These are phyloP conservation scores for Ballota nigra DNA, from an alignment of 257 asterid species.

Conservation along the genomic window DNA sequence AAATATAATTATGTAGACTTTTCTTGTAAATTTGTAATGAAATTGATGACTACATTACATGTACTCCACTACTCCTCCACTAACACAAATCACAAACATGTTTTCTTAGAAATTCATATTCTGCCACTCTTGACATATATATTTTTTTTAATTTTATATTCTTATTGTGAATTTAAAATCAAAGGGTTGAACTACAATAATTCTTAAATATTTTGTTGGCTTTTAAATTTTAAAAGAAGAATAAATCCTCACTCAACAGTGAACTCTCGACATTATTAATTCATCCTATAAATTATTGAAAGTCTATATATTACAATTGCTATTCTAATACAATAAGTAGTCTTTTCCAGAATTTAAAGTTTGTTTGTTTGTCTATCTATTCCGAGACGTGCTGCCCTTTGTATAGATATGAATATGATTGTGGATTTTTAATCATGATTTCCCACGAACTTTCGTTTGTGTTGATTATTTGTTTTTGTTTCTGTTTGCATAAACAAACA, in stretches of 20 bases:
- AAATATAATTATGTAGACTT: background rate
- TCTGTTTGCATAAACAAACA: background rate
- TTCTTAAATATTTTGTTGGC: background rate
- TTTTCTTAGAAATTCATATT: background rate
- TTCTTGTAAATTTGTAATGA: background rate
- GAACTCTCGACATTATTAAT: too few relatives aligned
- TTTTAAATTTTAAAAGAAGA: background rate
- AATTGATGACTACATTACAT: slow-evolving; percentile 15
- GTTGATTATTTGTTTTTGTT: background rate
- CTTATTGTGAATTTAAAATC: background rate
- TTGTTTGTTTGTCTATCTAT: background rate
- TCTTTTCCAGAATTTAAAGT: background rate
- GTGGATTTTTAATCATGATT: background rate
- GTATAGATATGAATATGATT: too few relatives aligned
- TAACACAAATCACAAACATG: background rate
- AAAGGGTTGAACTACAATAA: background rate
- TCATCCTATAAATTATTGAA: too few relatives aligned
- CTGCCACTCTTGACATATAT: background rate
- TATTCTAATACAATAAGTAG: background rate
- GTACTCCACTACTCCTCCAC: slow-evolving; percentile 24
- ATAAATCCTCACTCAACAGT: too few relatives aligned
- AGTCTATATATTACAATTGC: background rate
- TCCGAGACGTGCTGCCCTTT: background rate
- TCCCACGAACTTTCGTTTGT: slow-evolving; percentile 19
- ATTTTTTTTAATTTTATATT: too few relatives aligned